Conservation (phyloP, 1,139 yeast species). For the Saccharomyces hybrid region DNA sequence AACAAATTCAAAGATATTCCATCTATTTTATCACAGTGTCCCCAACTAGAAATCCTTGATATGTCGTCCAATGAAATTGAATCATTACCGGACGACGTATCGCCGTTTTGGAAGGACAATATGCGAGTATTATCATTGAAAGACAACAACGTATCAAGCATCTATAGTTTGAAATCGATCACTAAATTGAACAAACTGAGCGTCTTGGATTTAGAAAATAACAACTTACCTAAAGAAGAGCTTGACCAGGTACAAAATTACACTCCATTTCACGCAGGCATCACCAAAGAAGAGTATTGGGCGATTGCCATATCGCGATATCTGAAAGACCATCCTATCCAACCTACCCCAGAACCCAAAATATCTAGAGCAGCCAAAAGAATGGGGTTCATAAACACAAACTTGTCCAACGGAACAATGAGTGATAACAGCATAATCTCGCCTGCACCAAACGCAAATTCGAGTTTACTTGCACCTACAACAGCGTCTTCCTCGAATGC, state of each 20-base stretch:
- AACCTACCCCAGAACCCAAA: conserved; percentile 12
- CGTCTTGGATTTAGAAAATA: conserved; percentile 62
- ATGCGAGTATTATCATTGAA: conserved; percentile 57
- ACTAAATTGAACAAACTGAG: conserved; percentile 47
- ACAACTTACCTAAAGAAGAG: conserved; percentile 62
- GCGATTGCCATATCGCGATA: conserved; percentile 27
- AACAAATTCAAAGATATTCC: conserved; percentile 54
- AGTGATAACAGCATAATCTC: not conserved
- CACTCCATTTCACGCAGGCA: conserved; percentile 17
- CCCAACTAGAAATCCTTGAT: conserved; percentile 57
- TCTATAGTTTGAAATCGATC: conserved; percentile 53
- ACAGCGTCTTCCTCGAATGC: conserved; percentile 3
- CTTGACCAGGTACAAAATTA: conserved; percentile 45
- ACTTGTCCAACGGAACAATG: not conserved
- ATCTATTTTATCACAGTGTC: conserved; percentile 36
- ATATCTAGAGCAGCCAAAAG: conserved; percentile 53
- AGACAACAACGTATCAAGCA: conserved; percentile 49
- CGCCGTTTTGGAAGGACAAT: conserved; percentile 35
- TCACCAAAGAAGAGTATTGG: conserved; percentile 28
- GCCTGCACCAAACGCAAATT: not conserved
- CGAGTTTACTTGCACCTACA: not conserved
- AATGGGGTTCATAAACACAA: conserved; percentile 59
- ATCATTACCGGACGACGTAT: conserved; percentile 38
- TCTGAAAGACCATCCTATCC: conserved; percentile 17
- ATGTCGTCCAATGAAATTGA: conserved; percentile 51